Base-by-base conservation (phyloP, 768 basidiomycete species). In the Paxillus involutus region DNA sequence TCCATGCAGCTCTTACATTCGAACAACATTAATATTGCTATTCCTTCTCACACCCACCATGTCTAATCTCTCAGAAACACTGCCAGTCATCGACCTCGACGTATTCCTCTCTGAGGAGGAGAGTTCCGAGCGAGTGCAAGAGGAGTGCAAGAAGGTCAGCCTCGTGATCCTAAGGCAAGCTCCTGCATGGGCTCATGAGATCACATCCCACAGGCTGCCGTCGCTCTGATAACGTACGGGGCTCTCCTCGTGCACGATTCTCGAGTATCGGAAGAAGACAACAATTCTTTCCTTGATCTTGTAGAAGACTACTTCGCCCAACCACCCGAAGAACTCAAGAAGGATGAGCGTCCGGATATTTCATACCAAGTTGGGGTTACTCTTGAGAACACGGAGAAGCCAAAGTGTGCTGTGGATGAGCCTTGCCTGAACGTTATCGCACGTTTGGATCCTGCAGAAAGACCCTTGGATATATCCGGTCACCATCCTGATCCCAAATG, bases 331-430 rank as follows among this genome's bases (percentile, higher is more conserved):
- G 77, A 75, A 1, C 75, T 98, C 52, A 76, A 80, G 75, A 77
- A 81, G 59, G 95, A 98, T 58, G 86, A 91, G 66, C 82, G 85
- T 16, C 91, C 92, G 0, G 91, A 97, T 60, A 74, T 91, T 11
- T 85, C 89, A 51, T 98, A 93, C 70, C 95, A 98, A 72, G 86
- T 93, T 40, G 94, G 95, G 2, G 93, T 94, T 5, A 97, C 94
- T 5, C 83, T 96, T n/a, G 93, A 95, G 73, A 94, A 95, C 69
- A 98, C 94, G 2, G 95, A 97, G 74, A 93, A 91, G 63, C 88
- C 89, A 36, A 90, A 84, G 67, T 93, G 91, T 68, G 89, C 91
- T 4, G 85, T 83, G 10, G 82, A 94, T 64, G 86, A 89, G 45
- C 84, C 89, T 11, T 98, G 95, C 66, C 78, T 91, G 40, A 76